Conservation (phyloP, 257 asterid genomes). For the Avicennia marina region DNA sequence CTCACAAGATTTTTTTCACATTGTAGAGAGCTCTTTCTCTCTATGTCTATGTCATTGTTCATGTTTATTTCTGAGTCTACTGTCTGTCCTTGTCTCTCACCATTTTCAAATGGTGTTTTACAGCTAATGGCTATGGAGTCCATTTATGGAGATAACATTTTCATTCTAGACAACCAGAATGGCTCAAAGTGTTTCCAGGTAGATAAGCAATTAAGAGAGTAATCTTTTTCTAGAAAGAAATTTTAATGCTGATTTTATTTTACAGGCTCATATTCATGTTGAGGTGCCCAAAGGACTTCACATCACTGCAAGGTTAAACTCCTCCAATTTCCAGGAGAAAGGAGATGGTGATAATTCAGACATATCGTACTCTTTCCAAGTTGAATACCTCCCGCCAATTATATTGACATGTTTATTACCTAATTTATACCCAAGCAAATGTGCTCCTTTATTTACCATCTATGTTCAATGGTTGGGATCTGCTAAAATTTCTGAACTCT, state of each 20-base stretch:
- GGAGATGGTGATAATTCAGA: constrained; percentile 32
- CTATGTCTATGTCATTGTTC: neutral
- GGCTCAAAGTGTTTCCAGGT: constrained; percentile 75
- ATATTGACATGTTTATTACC: constrained; percentile 76
- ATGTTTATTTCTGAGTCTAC: neutral
- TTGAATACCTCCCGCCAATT: constrained; percentile 79
- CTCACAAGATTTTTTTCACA: neutral
- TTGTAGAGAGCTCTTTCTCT: neutral
- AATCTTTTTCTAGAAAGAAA: neutral
- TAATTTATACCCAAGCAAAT: constrained; percentile 70
- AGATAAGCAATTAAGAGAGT: constrained; percentile 9
- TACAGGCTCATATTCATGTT: constrained; percentile 64
- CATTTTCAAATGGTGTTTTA: constrained; percentile 14
- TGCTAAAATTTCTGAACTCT: constrained; percentile 53
- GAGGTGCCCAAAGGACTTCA: constrained; percentile 54
- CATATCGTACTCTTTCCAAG: constrained; percentile 66
- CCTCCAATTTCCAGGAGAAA: constrained; percentile 33
- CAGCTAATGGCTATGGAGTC: constrained; percentile 87
- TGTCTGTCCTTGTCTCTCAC: constrained; percentile 7
- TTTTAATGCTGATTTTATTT: constrained; percentile 16
- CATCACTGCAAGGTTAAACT: constrained; percentile 47
- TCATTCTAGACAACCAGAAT: constrained; percentile 48
- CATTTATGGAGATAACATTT: constrained; percentile 65
- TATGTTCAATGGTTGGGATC: constrained; percentile 64
- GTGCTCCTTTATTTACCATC: constrained; percentile 62